A percentile compares a stretch with the other conserved stretches of the same genome.
Evolutionary conservation across 176 grass and related monocot genomes (phyloP).

Genomic region (Oryza brachyantha): DNA sequence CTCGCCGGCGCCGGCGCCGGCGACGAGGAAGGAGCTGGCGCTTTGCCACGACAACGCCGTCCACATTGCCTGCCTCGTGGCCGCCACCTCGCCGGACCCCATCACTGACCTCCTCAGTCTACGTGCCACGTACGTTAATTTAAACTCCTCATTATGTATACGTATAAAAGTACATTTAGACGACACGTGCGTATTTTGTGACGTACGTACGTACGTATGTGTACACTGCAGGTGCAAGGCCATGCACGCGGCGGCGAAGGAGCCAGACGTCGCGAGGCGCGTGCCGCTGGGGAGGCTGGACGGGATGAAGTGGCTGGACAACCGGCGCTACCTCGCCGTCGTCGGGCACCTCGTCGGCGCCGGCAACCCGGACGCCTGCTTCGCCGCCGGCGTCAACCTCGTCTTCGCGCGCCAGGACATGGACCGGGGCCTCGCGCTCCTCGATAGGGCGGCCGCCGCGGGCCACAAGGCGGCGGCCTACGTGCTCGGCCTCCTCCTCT

Average conservation of each 20-base stretch:
- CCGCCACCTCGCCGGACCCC: not conserved
- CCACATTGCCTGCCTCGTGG: not conserved
- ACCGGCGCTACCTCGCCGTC: not conserved
- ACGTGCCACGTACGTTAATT: not conserved
- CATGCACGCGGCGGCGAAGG: not conserved
- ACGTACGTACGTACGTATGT: too few species aligned
- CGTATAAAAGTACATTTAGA: too few species aligned
- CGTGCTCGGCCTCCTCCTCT: slow-evolving; percentile 25
- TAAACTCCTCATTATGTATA: too few species aligned
- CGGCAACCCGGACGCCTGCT: slow-evolving; percentile 33
- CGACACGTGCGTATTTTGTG: too few species aligned
- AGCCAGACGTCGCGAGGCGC: not conserved
- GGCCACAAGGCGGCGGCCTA: slow-evolving; percentile 19
- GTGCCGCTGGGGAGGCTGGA: slow-evolving; percentile 23
- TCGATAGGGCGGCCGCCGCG: not conserved
- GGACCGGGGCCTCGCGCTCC: not conserved
- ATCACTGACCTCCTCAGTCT: slow-evolving; percentile 12
- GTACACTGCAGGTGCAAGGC: not conserved
- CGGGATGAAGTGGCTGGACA: slow-evolving; percentile 10
- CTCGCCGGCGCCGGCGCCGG: not conserved
- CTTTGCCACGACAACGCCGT: slow-evolving; percentile 3
- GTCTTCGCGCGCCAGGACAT: not conserved
- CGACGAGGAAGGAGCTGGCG: not conserved
- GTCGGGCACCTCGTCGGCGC: not conserved
- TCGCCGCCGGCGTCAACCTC: not conserved